Evolutionary conservation across 2,329 filamentous ascomycete species (phyloP).

Genomic region (Whalleya microplaca): DNA sequence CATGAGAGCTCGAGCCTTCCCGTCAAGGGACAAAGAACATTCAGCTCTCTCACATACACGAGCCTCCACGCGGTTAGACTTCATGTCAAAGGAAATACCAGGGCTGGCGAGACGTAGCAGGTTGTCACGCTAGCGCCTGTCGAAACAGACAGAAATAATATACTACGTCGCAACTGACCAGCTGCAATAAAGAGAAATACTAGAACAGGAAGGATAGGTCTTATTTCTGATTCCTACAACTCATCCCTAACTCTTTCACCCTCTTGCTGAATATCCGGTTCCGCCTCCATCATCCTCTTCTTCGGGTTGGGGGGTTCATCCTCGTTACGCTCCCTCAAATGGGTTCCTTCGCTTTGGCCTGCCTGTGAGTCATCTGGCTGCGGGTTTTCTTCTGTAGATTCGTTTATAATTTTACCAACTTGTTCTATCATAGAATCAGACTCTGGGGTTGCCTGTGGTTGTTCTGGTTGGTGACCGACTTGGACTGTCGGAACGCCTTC

Average conservation of each 20-base stretch:
- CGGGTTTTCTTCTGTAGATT: slow-evolving; percentile 20
- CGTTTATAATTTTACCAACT: slow-evolving; percentile 58
- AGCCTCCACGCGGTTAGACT: slow-evolving; percentile 3
- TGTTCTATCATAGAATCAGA: slow-evolving; percentile 50
- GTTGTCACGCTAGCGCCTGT: slow-evolving; percentile 6
- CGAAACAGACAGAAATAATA: slow-evolving; percentile 24
- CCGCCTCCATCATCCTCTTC: slow-evolving; percentile 38
- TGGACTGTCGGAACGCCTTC: slow-evolving; percentile 54
- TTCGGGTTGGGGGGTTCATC: slow-evolving; percentile 32
- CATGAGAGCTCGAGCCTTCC: neutral
- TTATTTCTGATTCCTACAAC: slow-evolving; percentile 38
- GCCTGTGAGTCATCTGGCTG: slow-evolving; percentile 1
- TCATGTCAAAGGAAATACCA: slow-evolving; percentile 9
- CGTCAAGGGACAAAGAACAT: slow-evolving; percentile 21
- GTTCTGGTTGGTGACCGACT: slow-evolving; percentile 45
- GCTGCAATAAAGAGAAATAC: slow-evolving; percentile 15
- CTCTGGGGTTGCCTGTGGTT: slow-evolving; percentile 26
- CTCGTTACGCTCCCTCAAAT: slow-evolving; percentile 37
- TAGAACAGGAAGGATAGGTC: slow-evolving; percentile 17
- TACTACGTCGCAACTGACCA: slow-evolving; percentile 1
- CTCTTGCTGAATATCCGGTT: slow-evolving; percentile 26
- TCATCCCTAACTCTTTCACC: slow-evolving; percentile 43
- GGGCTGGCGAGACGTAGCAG: neutral
- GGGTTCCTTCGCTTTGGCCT: slow-evolving; percentile 31
- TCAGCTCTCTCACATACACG: slow-evolving; percentile 14